Evolutionary conservation across 2,329 filamentous ascomycete genomes (phyloP), one percentile per base, ranked within the genome.

Genomic region (Incumbomyces lentus): DNA sequence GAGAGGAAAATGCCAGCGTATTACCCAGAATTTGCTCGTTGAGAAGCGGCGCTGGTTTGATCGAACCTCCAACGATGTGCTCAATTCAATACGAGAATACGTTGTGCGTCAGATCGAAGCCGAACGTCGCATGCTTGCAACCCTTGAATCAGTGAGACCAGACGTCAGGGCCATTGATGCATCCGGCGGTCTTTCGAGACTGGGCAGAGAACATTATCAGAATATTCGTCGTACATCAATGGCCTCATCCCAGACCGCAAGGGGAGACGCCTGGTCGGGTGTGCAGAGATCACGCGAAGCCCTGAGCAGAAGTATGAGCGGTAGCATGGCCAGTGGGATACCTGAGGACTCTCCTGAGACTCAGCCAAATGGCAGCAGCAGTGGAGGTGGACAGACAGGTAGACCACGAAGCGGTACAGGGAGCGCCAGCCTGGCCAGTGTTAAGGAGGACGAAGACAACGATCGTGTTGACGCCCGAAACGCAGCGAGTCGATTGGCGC

Each of bases 261-360:
- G 94, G 69, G 92, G 92, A n/a, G 92, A 98, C 64, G 84, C 92
- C 13, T 98, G 92, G 92, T 95, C 87, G 59, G 92, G 92, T 48
- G 88, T 95, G 22, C 86, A 89, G 31, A 78, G 92, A 51, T 78
- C 86, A 46, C 80, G 82, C 26, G 86, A 94, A 57, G 82, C 81
- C n/a, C 67, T 87, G 47, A 83, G 77, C 59, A 76, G 88, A 57
- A 89, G 82, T 61, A 74, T 89, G 54, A 87, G 84, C 47, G 81
- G 83, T 40, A 52, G 46, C 17, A 51, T 55, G 18, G 76, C 81
- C 52, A 70, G 76, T n/a, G 73, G 75, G 22, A 68, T 81, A 8
- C 70, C 73, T 12, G 82, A 86, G 57, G 82, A 81, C 12, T 71
- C 72, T 22, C 79, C 78, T 50, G 76, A 57, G 66, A 67, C 58